phyloP scores from a whole-genome alignment of 2,329 filamentous ascomycete genomes.

The Trichoderma atroviride region DNA sequence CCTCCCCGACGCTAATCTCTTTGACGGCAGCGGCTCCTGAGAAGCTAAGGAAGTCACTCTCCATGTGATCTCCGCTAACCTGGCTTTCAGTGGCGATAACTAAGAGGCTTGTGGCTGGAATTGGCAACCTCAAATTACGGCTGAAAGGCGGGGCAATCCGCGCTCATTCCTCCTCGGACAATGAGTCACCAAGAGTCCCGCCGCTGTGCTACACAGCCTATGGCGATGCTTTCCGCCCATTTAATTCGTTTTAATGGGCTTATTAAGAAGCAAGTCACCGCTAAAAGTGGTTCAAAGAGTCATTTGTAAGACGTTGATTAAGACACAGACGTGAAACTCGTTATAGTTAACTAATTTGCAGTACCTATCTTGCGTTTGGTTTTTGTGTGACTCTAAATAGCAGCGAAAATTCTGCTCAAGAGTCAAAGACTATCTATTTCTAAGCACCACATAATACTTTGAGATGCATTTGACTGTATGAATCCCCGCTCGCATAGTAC shows the following conservation, averaged over 20 bases:
- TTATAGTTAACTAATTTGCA: background rate
- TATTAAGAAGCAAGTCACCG: background rate
- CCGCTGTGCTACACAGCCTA: background rate
- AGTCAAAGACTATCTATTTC: background rate
- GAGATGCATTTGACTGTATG: too few relatives aligned
- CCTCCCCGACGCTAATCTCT: background rate
- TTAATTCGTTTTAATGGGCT: background rate
- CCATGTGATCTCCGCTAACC: background rate
- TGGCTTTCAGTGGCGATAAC: background rate
- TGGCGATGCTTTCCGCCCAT: background rate
- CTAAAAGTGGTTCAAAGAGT: background rate
- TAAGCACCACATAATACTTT: background rate
- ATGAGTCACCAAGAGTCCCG: background rate
- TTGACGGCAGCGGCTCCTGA: background rate
- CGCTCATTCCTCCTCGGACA: background rate
- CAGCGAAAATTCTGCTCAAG: background rate
- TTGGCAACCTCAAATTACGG: background rate
- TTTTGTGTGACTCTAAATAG: background rate
- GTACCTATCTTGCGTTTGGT: background rate
- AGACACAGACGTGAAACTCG: background rate
- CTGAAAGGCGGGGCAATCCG: background rate
- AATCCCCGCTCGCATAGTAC: too few relatives aligned
- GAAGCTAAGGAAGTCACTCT: background rate
- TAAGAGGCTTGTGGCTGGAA: background rate
- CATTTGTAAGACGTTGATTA: background rate